A percentile compares a stretch with the other conserved stretches of the same genome.
Conservation (phyloP, 164 flowering plant species). For the Echeveria elegans region DNA sequence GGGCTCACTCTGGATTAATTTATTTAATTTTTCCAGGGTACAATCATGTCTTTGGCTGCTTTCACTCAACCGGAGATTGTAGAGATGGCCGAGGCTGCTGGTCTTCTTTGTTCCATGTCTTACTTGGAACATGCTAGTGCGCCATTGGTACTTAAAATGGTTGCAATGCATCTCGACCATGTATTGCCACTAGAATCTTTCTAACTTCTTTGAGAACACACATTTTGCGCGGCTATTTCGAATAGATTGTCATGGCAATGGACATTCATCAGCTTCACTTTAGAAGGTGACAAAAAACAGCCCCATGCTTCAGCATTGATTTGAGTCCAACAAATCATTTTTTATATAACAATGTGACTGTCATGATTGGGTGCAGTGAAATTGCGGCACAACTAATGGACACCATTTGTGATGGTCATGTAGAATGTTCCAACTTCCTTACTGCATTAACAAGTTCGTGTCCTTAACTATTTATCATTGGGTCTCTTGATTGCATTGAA, state of each 20-base stretch:
- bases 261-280: conserved; percentile 88
- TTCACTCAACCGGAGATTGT: conserved; percentile 66
- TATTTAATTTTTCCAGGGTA: conserved; percentile 44
- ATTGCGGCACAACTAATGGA: conserved; percentile 46
- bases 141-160: conserved; percentile 60
- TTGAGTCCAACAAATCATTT: background rate
- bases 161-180: conserved; percentile 70
- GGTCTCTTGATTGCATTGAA: background rate
- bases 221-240: conserved; percentile 9
- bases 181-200: conserved; percentile 29
- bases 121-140: conserved; percentile 71
- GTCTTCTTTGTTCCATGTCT: conserved; percentile 80
- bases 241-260: conserved; percentile 62
- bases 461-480: background rate
- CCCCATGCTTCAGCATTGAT: conserved; percentile 3
- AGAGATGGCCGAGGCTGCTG: conserved; percentile 81
- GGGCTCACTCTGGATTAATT: background rate
- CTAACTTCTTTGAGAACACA: background rate
- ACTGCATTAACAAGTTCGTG: conserved; percentile 55
- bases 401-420: conserved; percentile 54
- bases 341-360: background rate
- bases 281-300: conserved; percentile 49
- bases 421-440: conserved; percentile 60
- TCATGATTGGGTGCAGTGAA: conserved; percentile 38
- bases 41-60: conserved; percentile 88